Evolutionary conservation across 441 rosid species (phyloP).

Genomic region (Populus trichocarpa): DNA sequence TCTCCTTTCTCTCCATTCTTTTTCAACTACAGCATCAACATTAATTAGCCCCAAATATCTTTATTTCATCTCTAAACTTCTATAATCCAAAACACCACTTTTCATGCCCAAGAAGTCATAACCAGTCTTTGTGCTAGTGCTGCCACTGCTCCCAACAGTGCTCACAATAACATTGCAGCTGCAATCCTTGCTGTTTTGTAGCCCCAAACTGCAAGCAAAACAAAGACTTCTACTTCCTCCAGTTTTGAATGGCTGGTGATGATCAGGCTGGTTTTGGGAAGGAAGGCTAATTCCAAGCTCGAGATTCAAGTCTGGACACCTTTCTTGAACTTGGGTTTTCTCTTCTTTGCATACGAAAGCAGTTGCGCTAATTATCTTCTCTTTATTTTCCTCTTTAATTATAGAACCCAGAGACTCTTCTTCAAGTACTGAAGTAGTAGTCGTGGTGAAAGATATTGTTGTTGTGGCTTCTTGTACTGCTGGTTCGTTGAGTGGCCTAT

Average conservation of each 20-base stretch:
- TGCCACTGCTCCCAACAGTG: slow-evolving; percentile 25
- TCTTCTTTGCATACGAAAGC: slow-evolving; percentile 43
- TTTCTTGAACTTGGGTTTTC: slow-evolving; percentile 36
- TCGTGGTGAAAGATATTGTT: not conserved
- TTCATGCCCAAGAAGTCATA: slow-evolving; percentile 76
- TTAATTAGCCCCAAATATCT: not conserved
- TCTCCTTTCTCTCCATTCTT: slow-evolving; percentile 21
- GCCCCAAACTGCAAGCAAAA: slow-evolving; percentile 64
- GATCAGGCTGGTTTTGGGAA: slow-evolving; percentile 32
- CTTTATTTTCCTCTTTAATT: slow-evolving; percentile 12
- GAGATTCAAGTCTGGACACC: slow-evolving; percentile 74
- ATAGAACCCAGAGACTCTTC: slow-evolving; percentile 40
- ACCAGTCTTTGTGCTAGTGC: slow-evolving; percentile 33
- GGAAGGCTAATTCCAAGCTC: slow-evolving; percentile 83
- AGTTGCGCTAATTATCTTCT: slow-evolving; percentile 14
- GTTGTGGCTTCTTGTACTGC: slow-evolving; percentile 20
- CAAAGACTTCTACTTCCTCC: slow-evolving; percentile 39
- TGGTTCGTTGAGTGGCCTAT: slow-evolving; percentile 63
- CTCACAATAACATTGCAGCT: slow-evolving; percentile 26
- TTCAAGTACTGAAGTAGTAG: slow-evolving; percentile 13
- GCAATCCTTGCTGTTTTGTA: slow-evolving; percentile 58
- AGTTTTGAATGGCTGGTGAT: slow-evolving; percentile 19
- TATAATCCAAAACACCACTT: slow-evolving; percentile 56
- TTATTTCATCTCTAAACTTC: slow-evolving; percentile 64
- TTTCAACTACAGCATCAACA: slow-evolving; percentile 17